Percentiles rank a stretch among this genome's conserved stretches.
Evolutionary conservation across 108 stramenopile species (phyloP).

Genomic region (Conticribra weissflogii): DNA sequence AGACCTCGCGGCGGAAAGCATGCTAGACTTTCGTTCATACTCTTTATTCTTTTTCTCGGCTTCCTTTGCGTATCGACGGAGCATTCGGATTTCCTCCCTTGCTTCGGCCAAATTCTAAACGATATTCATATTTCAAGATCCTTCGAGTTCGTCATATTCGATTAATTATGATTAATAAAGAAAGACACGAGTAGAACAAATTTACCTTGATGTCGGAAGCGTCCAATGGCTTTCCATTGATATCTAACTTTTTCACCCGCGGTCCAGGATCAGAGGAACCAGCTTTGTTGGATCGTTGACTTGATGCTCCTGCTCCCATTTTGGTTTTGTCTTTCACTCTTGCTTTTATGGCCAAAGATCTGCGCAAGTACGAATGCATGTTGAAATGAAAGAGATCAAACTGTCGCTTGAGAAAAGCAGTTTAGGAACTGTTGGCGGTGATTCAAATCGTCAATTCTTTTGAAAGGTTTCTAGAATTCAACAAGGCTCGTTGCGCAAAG

Average conservation of each 20-base stretch:
- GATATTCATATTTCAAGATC: not conserved
- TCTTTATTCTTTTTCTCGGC: conserved; percentile 31
- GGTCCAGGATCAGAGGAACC: not conserved
- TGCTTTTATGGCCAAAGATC: too few relatives aligned
- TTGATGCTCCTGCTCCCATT: conserved; percentile 44
- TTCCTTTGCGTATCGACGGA: conserved; percentile 42
- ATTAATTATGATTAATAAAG: not conserved
- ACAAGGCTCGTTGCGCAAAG: too few relatives aligned
- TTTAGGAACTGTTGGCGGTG: too few relatives aligned
- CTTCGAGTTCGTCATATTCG: not conserved
- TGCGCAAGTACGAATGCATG: too few relatives aligned
- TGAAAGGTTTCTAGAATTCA: too few relatives aligned
- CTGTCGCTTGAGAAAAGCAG: too few relatives aligned
- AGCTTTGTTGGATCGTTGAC: conserved; percentile 4
- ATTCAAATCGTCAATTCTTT: too few relatives aligned
- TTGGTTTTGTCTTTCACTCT: conserved; percentile 4
- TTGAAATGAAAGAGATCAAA: too few relatives aligned
- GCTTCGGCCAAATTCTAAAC: conserved; percentile 44
- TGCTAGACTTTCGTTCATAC: conserved; percentile 21
- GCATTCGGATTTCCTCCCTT: conserved; percentile 47
- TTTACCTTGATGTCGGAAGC: conserved; percentile 39
- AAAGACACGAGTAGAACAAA: not conserved
- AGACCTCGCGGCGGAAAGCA: conserved; percentile 10
- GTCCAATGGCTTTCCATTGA: conserved; percentile 30
- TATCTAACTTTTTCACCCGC: conserved; percentile 2